Conservation (phyloP, 139 green algal genomes). For the Picochlorum sp. region DNA sequence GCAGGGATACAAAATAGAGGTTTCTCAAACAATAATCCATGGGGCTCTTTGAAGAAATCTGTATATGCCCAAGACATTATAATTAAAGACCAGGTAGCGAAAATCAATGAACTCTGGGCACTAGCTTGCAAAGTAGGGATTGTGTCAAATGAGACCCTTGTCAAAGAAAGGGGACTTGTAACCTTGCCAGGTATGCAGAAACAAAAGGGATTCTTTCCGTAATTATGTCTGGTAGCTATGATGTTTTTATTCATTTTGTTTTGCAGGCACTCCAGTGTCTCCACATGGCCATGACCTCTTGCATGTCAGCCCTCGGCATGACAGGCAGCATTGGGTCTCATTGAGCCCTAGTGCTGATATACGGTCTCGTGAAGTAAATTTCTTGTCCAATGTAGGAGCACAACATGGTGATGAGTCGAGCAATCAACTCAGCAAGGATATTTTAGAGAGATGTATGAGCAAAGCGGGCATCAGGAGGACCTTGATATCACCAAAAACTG, state of each 20-base stretch:
- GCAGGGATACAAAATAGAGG: conserved; percentile 1
- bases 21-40: neutral
- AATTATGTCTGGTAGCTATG: neutral
- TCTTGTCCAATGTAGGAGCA: too few relatives aligned
- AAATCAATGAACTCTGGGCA: neutral
- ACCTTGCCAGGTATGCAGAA: neutral
- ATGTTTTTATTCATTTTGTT: conserved; percentile 5
- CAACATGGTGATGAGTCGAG: too few relatives aligned
- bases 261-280: neutral
- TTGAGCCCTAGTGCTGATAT: neutral
- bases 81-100: conserved; percentile 3
- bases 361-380: too few relatives aligned
- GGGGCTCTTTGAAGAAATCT: conserved; percentile 25
- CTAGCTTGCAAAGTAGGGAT: neutral
- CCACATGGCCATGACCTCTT: neutral
- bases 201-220: neutral
- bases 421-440: too few relatives aligned
- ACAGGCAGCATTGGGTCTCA: neutral
- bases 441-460: neutral
- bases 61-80: conserved; percentile 14
- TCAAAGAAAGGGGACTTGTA: neutral
- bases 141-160: neutral
- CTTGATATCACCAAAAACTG: too few relatives aligned
- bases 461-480: too few relatives aligned
- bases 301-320: conserved; percentile 6